Base-by-base conservation (phyloP, 805 yeast species). In the Yamadazyma endophytica region DNA sequence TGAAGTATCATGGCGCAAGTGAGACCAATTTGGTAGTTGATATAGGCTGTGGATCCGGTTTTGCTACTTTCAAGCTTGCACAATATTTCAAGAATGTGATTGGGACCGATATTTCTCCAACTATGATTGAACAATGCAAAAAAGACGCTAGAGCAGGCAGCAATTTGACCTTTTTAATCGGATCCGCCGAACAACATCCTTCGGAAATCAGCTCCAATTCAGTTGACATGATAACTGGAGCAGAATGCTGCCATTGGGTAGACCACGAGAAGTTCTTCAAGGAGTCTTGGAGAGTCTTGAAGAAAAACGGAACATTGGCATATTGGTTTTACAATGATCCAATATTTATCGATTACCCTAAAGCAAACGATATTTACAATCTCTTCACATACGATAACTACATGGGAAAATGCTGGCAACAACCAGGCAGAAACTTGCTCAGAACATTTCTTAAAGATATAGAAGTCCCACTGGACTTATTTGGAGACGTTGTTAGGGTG, bases 191-290 rank as follows among this genome's bases (percentile, higher is more conserved):
- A 29, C 48, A 49, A 18, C 36, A 51, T 11, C 23, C 42, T 12
- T 21, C 33, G 2, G 39, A 36, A 15, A 24, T 31, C 12, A 18
- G n/a, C 7, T 23, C 36, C 13, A n/a, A 29, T 3, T 28, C 52
- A 4, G 43, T 77, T 6, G 94, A 82, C 49, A 37, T 86, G 44
- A 63, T 86, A 9, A 72, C 87, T 2, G 83, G 80, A n/a, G 95
- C 89, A 0, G 88, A 88, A 50, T 82, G 88, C 36, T 76, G 73
- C n/a, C 96, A 88, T 56, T 88, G 96, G 95, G 73, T 85, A 35
- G 68, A 80, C 34, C 79, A 74, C 36, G 58, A 61, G 0, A 42
- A 43, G 17, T 80, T 79, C 50, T 77, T 76, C 49, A 45, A 53
- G 4, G 76, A 73, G 37, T 64, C 73, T 2, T 55, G 61, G 13